Base-by-base conservation (phyloP, 2,329 filamentous ascomycete species). In the Exophiala sp. region DNA sequence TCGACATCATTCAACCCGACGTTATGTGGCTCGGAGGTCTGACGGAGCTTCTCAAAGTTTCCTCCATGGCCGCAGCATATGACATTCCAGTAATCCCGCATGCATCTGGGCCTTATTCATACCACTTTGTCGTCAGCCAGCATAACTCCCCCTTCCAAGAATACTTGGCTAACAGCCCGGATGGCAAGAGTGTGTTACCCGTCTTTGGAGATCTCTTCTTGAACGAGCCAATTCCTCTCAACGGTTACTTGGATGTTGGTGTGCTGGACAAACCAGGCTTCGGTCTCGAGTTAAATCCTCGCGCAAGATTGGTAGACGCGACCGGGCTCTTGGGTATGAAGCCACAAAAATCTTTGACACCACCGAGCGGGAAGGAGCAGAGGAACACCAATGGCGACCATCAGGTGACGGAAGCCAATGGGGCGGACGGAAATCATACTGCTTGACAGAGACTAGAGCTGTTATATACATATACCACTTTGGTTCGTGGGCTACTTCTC, bases 1-100 rank as follows among this genome's bases (percentile, higher is more conserved):
- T 96, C 53, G 90, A 96, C 67, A 95, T 96, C 61, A 82, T 96
- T 63, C 90, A 95, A 71, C 90, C 90, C 11, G 90, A 96, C 64
- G 89, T 96, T 57, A 96, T 96, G 90, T 96, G 90, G 90, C 82
- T 95, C 11, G 90, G 90, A 56, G 90, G 90, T 55, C 69, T 96
- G 76, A 96, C 90, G 1, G 90, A 96, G 70, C 77, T 96, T 50
- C 81, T 96, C 58, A 93, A 88, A 70, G 85, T 96, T 45, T 80
- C 88, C 13, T 85, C 89, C 46, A 85, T 94, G 80, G 90, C 90
- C 2, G 81, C 89, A 3, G 90, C 90, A 18, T 96, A 96, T 69
- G 90, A 96, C 64, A 86, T 96, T 53, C 90, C 90, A 10, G 89
- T 96, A 13, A 88, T 96, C 11, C 90, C 90, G n/a, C 90, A 96